Evolutionary conservation across 208 protist species (phyloP).

Genomic region (Leishmania braziliensis): DNA sequence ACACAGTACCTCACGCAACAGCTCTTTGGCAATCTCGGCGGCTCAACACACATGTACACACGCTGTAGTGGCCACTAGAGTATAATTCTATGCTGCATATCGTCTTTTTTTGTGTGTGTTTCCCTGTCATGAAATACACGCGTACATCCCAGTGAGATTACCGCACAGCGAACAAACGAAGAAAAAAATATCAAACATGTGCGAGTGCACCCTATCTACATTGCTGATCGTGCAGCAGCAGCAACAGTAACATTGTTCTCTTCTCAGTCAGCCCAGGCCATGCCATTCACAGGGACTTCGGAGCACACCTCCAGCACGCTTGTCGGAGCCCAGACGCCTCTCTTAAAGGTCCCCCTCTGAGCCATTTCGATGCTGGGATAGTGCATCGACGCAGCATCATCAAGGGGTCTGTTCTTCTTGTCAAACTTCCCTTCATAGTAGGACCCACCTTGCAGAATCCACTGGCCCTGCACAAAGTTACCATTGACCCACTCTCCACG

Average conservation of each 20-base stretch:
- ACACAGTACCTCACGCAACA: neutral
- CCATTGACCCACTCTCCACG: slow-evolving; percentile 76
- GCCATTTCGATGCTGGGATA: slow-evolving; percentile 71
- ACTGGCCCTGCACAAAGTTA: slow-evolving; percentile 87
- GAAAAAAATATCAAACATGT: slow-evolving; percentile 14
- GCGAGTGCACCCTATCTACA: neutral
- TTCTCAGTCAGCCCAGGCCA: slow-evolving; percentile 32
- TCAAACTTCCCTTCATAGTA: slow-evolving; percentile 93
- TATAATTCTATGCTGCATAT: neutral
- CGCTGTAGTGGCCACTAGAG: neutral
- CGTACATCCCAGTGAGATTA: neutral
- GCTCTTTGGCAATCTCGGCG: neutral
- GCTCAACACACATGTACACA: no score
- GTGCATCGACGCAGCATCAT: slow-evolving; percentile 77
- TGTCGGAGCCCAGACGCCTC: slow-evolving; percentile 76
- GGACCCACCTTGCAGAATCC: slow-evolving; percentile 82
- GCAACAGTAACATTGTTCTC: neutral
- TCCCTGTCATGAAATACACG: neutral
- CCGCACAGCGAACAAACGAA: neutral
- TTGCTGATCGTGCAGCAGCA: neutral
- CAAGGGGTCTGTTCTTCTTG: slow-evolving; percentile 81
- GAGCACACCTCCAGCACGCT: slow-evolving; percentile 65
- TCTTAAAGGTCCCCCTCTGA: slow-evolving; percentile 71
- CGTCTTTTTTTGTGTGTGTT: neutral
- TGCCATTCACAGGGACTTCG: slow-evolving; percentile 42